Percentiles rank a stretch among this genome's conserved stretches.
Conservation (phyloP, 306 rosid species). For the Benincasa hispida region DNA sequence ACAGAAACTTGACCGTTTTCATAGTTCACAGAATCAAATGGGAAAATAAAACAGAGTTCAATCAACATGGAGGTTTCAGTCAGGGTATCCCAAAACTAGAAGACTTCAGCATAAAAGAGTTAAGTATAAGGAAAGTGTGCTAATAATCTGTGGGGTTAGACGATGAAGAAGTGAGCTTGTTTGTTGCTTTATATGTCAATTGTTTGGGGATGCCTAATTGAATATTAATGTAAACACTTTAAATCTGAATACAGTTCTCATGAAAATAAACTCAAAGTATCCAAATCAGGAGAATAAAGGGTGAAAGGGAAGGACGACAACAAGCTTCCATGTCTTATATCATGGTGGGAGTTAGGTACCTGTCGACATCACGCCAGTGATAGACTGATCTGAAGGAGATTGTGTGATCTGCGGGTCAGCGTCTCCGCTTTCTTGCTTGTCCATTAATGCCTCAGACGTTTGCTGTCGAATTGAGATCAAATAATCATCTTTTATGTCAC, state of each 20-base stretch:
- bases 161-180: neutral
- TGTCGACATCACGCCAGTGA: constrained; percentile 26
- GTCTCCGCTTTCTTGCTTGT: constrained; percentile 25
- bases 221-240: neutral
- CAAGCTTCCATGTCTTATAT: neutral
- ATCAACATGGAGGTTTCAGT: neutral
- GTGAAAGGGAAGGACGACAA: neutral
- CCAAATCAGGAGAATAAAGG: neutral
- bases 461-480: constrained; percentile 8
- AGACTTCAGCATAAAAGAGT: neutral
- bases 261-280: neutral
- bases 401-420: constrained; percentile 15
- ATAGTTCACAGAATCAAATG: neutral
- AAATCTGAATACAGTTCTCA: neutral
- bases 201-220: neutral
- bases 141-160: neutral
- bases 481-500: constrained; percentile 14
- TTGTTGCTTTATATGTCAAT: neutral
- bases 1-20: neutral
- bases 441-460: constrained; percentile 22
- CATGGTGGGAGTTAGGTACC: neutral
- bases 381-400: constrained; percentile 15
- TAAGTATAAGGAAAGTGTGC: neutral
- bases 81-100: neutral
- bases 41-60: neutral